phyloP scores from a whole-genome alignment of 257 asterid species.

The Solanum infundibuliforme region DNA sequence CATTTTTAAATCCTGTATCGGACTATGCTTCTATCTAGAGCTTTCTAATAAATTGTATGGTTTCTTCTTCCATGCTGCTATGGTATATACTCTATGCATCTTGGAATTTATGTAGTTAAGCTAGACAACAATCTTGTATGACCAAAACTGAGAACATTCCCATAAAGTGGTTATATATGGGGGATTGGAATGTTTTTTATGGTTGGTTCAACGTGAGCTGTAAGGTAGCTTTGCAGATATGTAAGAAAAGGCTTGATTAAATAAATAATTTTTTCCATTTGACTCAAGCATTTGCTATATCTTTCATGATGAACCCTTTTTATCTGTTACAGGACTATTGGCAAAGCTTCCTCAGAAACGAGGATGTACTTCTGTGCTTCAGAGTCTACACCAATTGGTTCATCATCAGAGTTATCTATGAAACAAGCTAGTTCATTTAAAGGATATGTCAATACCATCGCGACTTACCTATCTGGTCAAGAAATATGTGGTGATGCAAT shows the following conservation, averaged over 20 bases:
- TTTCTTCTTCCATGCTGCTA: neutral
- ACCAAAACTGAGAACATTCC: neutral
- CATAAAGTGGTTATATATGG: neutral
- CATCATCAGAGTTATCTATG: slow-evolving; percentile 17
- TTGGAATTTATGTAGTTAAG: neutral
- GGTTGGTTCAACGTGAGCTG: neutral
- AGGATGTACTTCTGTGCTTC: slow-evolving; percentile 68
- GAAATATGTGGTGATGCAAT: slow-evolving; percentile 72
- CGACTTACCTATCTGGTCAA: slow-evolving; percentile 71
- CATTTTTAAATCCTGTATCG: neutral
- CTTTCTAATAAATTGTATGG: neutral
- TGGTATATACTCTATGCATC: neutral
- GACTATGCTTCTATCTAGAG: neutral
- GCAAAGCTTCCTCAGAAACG: slow-evolving; percentile 83
- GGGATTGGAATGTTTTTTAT: neutral
- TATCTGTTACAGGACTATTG: slow-evolving; percentile 51
- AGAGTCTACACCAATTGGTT: slow-evolving; percentile 13
- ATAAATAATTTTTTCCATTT: neutral
- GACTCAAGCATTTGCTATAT: neutral
- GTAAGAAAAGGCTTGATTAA: neutral
- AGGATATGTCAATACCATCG: slow-evolving; percentile 53
- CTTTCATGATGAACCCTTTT: neutral
- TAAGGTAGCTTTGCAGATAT: neutral
- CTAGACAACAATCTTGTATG: neutral
- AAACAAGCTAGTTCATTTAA: slow-evolving; percentile 24